Conservation (phyloP, 768 basidiomycete species). For the Fomitopsis serialis region DNA sequence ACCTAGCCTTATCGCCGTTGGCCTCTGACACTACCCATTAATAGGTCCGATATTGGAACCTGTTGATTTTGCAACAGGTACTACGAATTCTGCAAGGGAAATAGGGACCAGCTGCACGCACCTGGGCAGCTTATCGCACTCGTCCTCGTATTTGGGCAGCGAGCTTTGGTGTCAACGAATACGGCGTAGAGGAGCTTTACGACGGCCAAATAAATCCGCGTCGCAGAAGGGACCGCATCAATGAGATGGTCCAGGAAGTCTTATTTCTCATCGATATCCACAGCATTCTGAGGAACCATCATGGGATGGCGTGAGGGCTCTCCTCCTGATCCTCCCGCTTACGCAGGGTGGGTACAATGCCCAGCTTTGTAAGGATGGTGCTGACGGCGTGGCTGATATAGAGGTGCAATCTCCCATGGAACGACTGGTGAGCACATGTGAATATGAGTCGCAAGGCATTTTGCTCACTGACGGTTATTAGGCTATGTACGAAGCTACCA, state of each 20-base stretch:
- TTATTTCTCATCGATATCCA: slow-evolving; percentile 77
- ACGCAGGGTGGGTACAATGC: slow-evolving; percentile 60
- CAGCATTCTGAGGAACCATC: slow-evolving; percentile 76
- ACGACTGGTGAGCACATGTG: slow-evolving; percentile 27
- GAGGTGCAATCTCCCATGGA: slow-evolving; percentile 42
- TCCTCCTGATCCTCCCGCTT: slow-evolving; percentile 77
- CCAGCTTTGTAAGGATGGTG: not conserved
- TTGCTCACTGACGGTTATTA: slow-evolving; percentile 28
- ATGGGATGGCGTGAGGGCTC: slow-evolving; percentile 80
- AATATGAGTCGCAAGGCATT: not conserved
- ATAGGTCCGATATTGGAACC: slow-evolving; percentile 85
- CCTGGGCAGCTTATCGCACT: slow-evolving; percentile 76
- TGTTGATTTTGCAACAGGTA: slow-evolving; percentile 74
- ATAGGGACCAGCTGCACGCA: slow-evolving; percentile 50
- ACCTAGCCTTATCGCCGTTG: no score
- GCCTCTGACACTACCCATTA: no score
- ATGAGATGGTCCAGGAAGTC: slow-evolving; percentile 70
- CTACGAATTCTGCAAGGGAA: slow-evolving; percentile 56
- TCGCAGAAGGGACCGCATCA: slow-evolving; percentile 49
- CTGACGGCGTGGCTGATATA: slow-evolving; percentile 16
- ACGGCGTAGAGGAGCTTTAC: slow-evolving; percentile 48
- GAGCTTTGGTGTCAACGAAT: slow-evolving; percentile 83
- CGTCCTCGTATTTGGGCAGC: slow-evolving; percentile 84
- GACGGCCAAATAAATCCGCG: slow-evolving; percentile 29
- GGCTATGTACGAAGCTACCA: slow-evolving; percentile 73